phyloP scores from a whole-genome alignment of 257 asterid species.

The Nicotiana benthamiana region DNA sequence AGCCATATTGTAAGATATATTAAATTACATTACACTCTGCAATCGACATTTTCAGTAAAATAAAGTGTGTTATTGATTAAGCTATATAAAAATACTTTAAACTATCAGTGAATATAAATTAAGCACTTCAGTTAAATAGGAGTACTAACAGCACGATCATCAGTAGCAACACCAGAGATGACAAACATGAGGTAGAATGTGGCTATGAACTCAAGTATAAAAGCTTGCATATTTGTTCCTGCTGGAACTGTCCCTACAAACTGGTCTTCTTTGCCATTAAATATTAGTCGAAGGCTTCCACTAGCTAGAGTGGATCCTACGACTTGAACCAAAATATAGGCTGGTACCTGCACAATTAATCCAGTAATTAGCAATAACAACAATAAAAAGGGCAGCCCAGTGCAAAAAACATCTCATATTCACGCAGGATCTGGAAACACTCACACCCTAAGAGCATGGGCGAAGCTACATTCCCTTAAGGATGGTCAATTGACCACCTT shows the following conservation, averaged over 20 bases:
- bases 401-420: too few species aligned
- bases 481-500: too few species aligned
- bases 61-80: background rate
- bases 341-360: background rate
- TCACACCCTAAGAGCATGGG: too few species aligned
- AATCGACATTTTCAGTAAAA: background rate
- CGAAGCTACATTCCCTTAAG: too few species aligned
- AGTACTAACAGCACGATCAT: conserved; percentile 14
- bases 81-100: background rate
- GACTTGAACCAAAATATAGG: conserved; percentile 21
- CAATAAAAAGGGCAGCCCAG: too few species aligned
- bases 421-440: too few species aligned
- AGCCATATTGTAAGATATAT: background rate
- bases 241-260: conserved; percentile 24
- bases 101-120: background rate
- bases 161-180: conserved; percentile 22
- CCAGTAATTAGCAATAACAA: background rate
- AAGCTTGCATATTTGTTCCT: conserved; percentile 22
- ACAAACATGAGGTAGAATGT: conserved; percentile 29
- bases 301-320: conserved; percentile 26
- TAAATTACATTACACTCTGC: background rate
- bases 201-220: conserved; percentile 20
- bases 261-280: conserved; percentile 14
- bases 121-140: background rate
- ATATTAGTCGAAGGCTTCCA: conserved; percentile 18